Base-by-base conservation (phyloP, 2,329 filamentous ascomycete genomes). In the Cadophora luteo-olivacea region DNA sequence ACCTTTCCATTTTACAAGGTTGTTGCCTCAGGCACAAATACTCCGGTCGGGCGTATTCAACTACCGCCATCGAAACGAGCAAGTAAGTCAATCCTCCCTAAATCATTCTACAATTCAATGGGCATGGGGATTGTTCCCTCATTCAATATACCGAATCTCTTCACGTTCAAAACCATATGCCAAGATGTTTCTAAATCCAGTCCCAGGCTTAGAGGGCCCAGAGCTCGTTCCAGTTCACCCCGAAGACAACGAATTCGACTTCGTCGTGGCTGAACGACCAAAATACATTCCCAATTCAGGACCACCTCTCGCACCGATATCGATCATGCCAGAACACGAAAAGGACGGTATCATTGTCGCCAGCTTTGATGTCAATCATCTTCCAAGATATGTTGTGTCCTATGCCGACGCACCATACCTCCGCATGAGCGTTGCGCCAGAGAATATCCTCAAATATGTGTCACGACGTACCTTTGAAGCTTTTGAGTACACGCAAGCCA, bases 381-480 rank as follows among this genome's bases (percentile, higher is more conserved):
- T 73, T 25, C 71, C 75, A 6, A 76, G 61, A 11, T 77, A 75
- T 49, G 58, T 77, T n/a, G 74, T 77, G 7, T 67, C 68, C 9
- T 75, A 71, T 41, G 54, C 69, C 24, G 61, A 72, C 9, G 65
- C 72, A 16, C 77, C 74, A 19, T 79, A 84, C 8, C 80, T 88
- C 69, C 82, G 82, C 61, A 87, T 90, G 67, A 78, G 86, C 2
- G 80, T 90, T 72, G 74, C 83, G 73, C 80, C 82, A 79, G 66
- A 81, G 78, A 69, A 81, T 7, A 72, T 88, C 6, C 80, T 85
- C 14, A 84, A 89, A 38, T 90, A 88, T 70, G 87, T 90, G 8
- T 89, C 87, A 0, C 84, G 85, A 1, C 79, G 81, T 12, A 82
- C 81, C 11, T 72, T 89, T 3, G 88, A 91, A 75, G 81, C 87